Conservation (phyloP, 2,329 filamentous ascomycete species). For the Lecanosticta acicola region DNA sequence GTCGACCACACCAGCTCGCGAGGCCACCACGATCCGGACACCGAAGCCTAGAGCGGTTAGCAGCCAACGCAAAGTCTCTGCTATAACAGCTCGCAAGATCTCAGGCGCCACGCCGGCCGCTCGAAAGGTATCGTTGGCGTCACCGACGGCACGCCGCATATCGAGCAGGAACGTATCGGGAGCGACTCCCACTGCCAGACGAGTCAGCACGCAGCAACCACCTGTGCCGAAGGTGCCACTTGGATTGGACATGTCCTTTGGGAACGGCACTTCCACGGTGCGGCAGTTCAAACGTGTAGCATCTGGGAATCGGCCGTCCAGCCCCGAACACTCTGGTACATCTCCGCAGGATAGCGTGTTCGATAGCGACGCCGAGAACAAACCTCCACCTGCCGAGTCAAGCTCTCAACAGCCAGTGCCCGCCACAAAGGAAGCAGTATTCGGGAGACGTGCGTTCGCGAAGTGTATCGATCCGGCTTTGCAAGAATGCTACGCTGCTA, state of each 20-base stretch:
- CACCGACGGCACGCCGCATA: constrained; percentile 31
- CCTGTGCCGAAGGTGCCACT: constrained; percentile 61
- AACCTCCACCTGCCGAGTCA: constrained; percentile 43
- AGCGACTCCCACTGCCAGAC: constrained; percentile 40
- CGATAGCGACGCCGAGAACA: constrained; percentile 57
- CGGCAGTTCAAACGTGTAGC: constrained; percentile 87
- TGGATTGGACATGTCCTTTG: constrained; percentile 85
- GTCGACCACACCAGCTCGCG: constrained; percentile 19
- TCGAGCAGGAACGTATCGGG: constrained; percentile 31
- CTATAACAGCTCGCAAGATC: constrained; percentile 34
- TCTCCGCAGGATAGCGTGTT: constrained; percentile 30
- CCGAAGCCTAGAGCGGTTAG: constrained; percentile 29
- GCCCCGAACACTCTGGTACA: constrained; percentile 15
- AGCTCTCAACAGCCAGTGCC: constrained; percentile 21
- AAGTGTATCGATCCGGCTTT: constrained; percentile 78
- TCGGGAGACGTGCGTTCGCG: constrained; percentile 75
- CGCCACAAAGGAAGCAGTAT: constrained; percentile 67
- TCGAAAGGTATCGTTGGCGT: constrained; percentile 8
- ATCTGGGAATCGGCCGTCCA: constrained; percentile 23
- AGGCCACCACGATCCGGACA: constrained; percentile 35
- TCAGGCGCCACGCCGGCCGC: constrained; percentile 16
- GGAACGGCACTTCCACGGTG: constrained; percentile 86
- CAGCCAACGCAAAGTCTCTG: constrained; percentile 35
- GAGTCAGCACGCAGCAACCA: constrained; percentile 35
- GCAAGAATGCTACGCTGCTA: constrained; percentile 82